Base-by-base conservation (phyloP, 1,284 basidiomycete species). In the Omphalotus olearius region DNA sequence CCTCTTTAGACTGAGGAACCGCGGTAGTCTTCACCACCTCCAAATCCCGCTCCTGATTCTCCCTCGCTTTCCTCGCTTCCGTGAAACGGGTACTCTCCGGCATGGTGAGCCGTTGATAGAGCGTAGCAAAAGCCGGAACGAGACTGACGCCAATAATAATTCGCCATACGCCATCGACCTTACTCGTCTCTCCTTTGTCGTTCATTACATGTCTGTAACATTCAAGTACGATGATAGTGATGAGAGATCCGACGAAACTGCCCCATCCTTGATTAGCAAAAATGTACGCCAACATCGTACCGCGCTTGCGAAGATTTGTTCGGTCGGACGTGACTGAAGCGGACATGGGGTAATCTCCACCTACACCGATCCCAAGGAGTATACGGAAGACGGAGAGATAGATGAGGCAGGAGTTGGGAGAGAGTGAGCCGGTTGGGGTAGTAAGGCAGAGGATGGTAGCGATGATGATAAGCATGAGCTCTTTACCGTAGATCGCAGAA, bases 331-430 rank as follows among this genome's bases (percentile, higher is more conserved):
- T 79, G 52, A 87, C 70, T n/a, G 79, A 78, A 2, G 85, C 84
- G 6, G 78, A 82, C 83, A 91, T 85, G 11, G 89, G 89, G 64
- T 91, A 91, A 67, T 93, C 90, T 23, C 88, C 90, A 23, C 90
- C 90, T 4, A 92, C 85, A 30, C 86, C 87, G 16, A 89, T 69
- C 0, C 86, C 87, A 43, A 89, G 79, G 16, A 91, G 62, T 51
- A 88, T 85, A 26, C 88, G 82, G 66, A 80, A 90, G 9, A 80
- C 64, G 20, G 72, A 74, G 9, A 88, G 69, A 63, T 83, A 88
- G 56, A 86, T 78, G 50, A 88, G 69, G 17, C 65, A 70, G 16
- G 65, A 57, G 36, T 76, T 62, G 5, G 83, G 75, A 10, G 64
- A 64, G 16, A 75, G 64, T 0, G 61, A 56, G 3, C 74, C 74